A percentile compares a stretch with the other conserved stretches of the same genome.
Evolutionary conservation across 148 eudicot genomes (phyloP).

Genomic region (Diospyros kaki): DNA sequence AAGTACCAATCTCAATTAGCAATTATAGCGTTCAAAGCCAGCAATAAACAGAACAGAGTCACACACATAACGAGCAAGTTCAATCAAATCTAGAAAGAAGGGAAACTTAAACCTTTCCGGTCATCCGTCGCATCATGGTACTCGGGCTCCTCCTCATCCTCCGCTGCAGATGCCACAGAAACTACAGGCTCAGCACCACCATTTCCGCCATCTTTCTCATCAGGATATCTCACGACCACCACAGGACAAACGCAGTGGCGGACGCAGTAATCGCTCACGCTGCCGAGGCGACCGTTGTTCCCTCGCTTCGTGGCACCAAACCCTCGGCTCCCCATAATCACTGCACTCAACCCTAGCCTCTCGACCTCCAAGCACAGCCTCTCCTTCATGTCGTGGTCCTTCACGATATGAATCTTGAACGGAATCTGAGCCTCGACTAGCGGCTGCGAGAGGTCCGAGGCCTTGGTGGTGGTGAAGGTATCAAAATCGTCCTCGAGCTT

Average conservation of each 20-base stretch:
- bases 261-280: conserved; percentile 92
- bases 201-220: conserved; percentile 61
- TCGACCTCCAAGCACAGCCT: conserved; percentile 84
- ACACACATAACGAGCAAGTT: too few relatives aligned
- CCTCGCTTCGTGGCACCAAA: conserved; percentile 71
- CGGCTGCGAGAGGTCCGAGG: conserved; percentile 70
- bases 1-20: too few relatives aligned
- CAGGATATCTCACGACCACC: conserved; percentile 83
- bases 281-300: conserved; percentile 69
- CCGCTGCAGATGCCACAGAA: conserved; percentile 38
- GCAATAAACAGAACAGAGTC: too few relatives aligned
- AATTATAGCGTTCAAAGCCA: too few relatives aligned
- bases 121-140: conserved; percentile 71
- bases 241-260: conserved; percentile 93
- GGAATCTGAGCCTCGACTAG: conserved; percentile 71
- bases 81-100: background rate
- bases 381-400: conserved; percentile 92
- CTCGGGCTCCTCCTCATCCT: conserved; percentile 49
- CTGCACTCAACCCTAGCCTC: conserved; percentile 76
- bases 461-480: conserved; percentile 65
- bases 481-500: conserved; percentile 82
- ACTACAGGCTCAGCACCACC: conserved; percentile 41
- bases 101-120: conserved; percentile 45
- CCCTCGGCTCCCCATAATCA: conserved; percentile 94
- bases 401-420: conserved; percentile 81